Conservation (phyloP, 1,284 basidiomycete genomes). For the Meripilus lineatus region DNA sequence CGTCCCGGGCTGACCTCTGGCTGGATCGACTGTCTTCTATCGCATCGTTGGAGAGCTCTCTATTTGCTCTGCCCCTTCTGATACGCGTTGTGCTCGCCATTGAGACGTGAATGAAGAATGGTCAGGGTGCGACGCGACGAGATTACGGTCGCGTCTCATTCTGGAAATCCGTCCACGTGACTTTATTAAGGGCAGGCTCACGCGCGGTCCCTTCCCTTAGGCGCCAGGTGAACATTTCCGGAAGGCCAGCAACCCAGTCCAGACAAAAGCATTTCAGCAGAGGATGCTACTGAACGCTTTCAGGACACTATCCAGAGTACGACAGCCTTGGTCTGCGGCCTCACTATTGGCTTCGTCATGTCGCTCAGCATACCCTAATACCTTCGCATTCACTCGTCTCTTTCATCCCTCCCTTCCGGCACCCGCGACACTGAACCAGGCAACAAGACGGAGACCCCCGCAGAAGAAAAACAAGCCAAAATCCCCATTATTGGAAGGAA, state of each 20-base stretch:
- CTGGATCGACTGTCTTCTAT: conserved; percentile 8
- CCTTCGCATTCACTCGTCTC: conserved; percentile 31
- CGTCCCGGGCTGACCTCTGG: conserved; percentile 1
- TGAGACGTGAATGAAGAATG: not conserved
- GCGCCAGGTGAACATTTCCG: not conserved
- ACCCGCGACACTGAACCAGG: conserved; percentile 77
- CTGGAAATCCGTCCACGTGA: conserved; percentile 16
- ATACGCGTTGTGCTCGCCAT: not conserved
- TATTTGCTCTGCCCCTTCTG: no score
- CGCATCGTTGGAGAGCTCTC: conserved; percentile 4
- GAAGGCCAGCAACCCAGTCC: not conserved
- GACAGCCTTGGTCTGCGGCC: not conserved
- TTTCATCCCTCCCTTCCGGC: conserved; percentile 64
- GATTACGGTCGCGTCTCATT: conserved; percentile 12
- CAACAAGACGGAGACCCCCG: conserved; percentile 58
- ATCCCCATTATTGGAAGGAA: conserved; percentile 74
- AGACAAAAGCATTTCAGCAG: conserved; percentile 2
- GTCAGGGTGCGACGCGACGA: conserved; percentile 11
- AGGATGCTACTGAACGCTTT: conserved; percentile 42
- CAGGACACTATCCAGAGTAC: conserved; percentile 26
- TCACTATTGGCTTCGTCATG: conserved; percentile 8
- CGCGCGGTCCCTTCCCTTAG: conserved; percentile 24
- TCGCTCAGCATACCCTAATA: conserved; percentile 9
- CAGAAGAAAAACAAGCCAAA: conserved; percentile 50
- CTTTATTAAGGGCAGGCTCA: conserved; percentile 32